Conservation (phyloP, 106 monocot species). For the Dactylorhiza incarnata region DNA sequence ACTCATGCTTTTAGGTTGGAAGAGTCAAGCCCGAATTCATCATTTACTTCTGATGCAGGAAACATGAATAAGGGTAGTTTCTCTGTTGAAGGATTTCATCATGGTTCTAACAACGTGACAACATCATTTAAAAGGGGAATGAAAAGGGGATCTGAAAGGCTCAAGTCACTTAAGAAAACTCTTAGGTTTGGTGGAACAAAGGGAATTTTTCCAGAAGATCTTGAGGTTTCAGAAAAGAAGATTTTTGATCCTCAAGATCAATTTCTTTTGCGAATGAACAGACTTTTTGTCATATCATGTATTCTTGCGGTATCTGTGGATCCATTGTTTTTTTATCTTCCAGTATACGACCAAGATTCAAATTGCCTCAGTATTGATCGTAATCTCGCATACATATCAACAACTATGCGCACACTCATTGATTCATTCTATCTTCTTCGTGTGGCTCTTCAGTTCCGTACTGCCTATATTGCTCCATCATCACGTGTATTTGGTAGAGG, state of each 20-base stretch:
- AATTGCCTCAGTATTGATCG: slow-evolving; percentile 73
- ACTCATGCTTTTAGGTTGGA: slow-evolving; percentile 46
- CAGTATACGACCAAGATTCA: slow-evolving; percentile 34
- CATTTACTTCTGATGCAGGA: slow-evolving; percentile 34
- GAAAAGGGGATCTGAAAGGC: slow-evolving; percentile 44
- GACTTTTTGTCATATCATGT: slow-evolving; percentile 68
- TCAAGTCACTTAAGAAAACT: slow-evolving; percentile 54
- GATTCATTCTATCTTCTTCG: slow-evolving; percentile 76
- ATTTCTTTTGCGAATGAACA: slow-evolving; percentile 65
- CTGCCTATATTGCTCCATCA: slow-evolving; percentile 83
- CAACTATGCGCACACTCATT: slow-evolving; percentile 71
- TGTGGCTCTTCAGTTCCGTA: slow-evolving; percentile 72
- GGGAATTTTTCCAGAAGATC: slow-evolving; percentile 73
- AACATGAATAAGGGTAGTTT: slow-evolving; percentile 48
- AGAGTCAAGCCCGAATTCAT: slow-evolving; percentile 48
- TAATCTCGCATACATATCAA: slow-evolving; percentile 50
- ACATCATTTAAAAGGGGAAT: slow-evolving; percentile 44
- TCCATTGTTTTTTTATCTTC: slow-evolving; percentile 87
- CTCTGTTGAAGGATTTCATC: slow-evolving; percentile 42
- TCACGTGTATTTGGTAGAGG: slow-evolving; percentile 95
- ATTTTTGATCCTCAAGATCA: slow-evolving; percentile 87
- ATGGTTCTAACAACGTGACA: slow-evolving; percentile 26
- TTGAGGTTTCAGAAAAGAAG: slow-evolving; percentile 58
- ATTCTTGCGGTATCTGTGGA: slow-evolving; percentile 72
- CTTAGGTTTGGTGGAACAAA: slow-evolving; percentile 56